phyloP scores from a whole-genome alignment of 192 early-diverging fungal genomes.

The Gonapodya prolifera region DNA sequence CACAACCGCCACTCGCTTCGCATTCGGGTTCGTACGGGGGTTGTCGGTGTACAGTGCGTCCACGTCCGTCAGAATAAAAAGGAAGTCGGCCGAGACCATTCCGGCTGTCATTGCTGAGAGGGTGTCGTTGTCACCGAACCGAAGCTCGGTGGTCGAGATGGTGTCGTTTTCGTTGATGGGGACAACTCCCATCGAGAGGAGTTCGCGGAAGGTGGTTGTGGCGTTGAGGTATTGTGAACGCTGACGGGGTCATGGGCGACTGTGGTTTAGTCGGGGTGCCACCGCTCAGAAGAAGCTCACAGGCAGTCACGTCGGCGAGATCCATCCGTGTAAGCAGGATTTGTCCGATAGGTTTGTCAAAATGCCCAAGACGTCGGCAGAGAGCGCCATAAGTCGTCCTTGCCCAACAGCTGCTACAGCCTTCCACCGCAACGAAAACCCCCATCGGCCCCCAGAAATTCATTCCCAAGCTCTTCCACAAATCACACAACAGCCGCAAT shows the following conservation, averaged over 20 bases:
- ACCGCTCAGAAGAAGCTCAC: background rate
- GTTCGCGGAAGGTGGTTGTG: conserved; percentile 79
- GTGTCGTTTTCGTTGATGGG: conserved; percentile 99
- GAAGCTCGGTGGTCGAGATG: conserved; percentile 78
- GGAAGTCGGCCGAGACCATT: conserved; percentile 92
- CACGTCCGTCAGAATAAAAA: conserved; percentile 97
- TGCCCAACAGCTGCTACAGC: conserved; percentile 98
- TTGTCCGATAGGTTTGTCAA: conserved; percentile 87
- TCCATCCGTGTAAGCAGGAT: conserved; percentile 89
- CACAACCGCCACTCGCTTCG: conserved; percentile 70
- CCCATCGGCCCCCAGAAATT: no score
- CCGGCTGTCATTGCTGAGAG: conserved; percentile 91
- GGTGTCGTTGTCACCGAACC: conserved; percentile 99
- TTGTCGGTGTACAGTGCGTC: conserved; percentile 96
- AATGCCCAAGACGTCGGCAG: conserved; percentile 84
- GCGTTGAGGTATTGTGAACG: conserved; percentile 95
- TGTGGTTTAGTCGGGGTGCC: no score
- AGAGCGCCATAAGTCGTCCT: conserved; percentile 91
- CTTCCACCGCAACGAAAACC: no score
- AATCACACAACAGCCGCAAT: conserved; percentile 16
- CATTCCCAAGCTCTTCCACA: no score
- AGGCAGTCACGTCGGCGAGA: conserved; percentile 63
- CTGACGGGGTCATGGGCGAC: conserved; percentile 20
- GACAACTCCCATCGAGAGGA: conserved; percentile 78
- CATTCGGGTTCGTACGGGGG: conserved; percentile 79